A percentile compares a stretch with the other conserved stretches of the same genome.
Conservation (phyloP, 1,284 basidiomycete species). For the Irpex sp. region DNA sequence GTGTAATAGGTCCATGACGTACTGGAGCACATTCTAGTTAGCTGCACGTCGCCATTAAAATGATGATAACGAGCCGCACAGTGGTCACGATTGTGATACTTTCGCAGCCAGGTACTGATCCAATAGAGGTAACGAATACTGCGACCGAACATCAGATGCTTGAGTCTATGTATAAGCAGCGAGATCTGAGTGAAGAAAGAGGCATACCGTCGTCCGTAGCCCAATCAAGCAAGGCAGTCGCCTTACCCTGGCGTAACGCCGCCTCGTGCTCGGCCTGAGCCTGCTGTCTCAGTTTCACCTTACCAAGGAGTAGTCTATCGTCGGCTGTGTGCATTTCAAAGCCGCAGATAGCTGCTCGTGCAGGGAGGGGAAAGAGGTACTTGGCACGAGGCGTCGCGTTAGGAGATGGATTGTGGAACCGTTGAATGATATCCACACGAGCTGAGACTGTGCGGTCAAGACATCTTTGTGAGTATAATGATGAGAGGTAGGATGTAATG, state of each 20-base stretch:
- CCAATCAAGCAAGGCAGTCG: conserved; percentile 44
- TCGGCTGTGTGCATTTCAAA: conserved; percentile 43
- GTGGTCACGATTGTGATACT: conserved; percentile 38
- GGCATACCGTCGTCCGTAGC: conserved; percentile 49
- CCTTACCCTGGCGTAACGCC: conserved; percentile 38
- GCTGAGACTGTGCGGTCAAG: conserved; percentile 39
- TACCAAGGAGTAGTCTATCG: conserved; percentile 39
- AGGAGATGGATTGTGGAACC: conserved; percentile 38
- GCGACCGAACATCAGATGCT: not conserved
- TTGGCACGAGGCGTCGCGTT: conserved; percentile 39
- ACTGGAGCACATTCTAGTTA: conserved; percentile 24
- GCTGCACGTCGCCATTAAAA: not conserved
- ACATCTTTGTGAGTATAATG: no score
- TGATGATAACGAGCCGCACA: conserved; percentile 29
- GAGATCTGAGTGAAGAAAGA: not conserved
- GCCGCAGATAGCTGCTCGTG: conserved; percentile 44
- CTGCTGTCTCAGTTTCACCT: conserved; percentile 43
- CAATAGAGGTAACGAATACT: conserved; percentile 59
- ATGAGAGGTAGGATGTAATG: not conserved
- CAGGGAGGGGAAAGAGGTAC: conserved; percentile 61
- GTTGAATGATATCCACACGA: conserved; percentile 45
- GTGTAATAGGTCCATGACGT: conserved; percentile 39
- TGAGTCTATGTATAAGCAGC: not conserved
- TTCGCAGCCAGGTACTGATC: conserved; percentile 40
- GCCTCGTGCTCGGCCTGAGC: conserved; percentile 40